A percentile compares a stretch with the other conserved stretches of the same genome.
These are phyloP conservation scores for Fusarium pseudonygamai DNA, from an alignment of 2,329 filamentous ascomycete species.

Conservation along the genomic window DNA sequence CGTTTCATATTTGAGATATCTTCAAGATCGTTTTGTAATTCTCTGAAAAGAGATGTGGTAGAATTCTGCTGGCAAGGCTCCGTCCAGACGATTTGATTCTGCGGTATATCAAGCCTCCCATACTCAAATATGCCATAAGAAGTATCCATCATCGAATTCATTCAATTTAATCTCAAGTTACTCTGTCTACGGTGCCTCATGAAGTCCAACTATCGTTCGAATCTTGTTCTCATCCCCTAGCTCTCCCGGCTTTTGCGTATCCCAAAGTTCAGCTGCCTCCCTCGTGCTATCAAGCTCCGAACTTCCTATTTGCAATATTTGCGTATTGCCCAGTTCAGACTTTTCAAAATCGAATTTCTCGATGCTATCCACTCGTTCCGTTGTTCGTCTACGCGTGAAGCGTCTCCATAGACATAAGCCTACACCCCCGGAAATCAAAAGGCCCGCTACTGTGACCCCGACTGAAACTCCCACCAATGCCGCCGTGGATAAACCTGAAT, in stretches of 20 bases:
- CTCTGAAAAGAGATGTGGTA: no score
- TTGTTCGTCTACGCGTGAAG: not conserved
- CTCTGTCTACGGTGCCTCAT: not conserved
- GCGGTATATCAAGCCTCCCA: no score
- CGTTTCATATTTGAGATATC: no score
- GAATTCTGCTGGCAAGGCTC: no score
- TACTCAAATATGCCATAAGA: accelerated
- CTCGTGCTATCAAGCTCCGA: not conserved
- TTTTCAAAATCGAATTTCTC: not conserved
- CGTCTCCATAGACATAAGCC: not conserved
- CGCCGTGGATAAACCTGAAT: not conserved
- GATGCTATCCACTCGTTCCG: not conserved
- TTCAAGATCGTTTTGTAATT: no score
- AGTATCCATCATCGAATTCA: accelerated
- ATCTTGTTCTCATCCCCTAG: constrained; percentile 7
- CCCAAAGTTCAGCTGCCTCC: not conserved
- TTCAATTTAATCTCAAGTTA: accelerated
- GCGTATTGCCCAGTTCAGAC: not conserved
- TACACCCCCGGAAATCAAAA: not conserved
- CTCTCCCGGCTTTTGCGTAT: constrained; percentile 1
- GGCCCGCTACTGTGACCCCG: not conserved
- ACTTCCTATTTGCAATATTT: not conserved
- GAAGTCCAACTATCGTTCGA: not conserved
- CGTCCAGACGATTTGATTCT: no score
- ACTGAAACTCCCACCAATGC: constrained; percentile 9